Evolutionary conservation across 164 flowering plant species (phyloP).

Genomic region (Chimonanthus praecox): DNA sequence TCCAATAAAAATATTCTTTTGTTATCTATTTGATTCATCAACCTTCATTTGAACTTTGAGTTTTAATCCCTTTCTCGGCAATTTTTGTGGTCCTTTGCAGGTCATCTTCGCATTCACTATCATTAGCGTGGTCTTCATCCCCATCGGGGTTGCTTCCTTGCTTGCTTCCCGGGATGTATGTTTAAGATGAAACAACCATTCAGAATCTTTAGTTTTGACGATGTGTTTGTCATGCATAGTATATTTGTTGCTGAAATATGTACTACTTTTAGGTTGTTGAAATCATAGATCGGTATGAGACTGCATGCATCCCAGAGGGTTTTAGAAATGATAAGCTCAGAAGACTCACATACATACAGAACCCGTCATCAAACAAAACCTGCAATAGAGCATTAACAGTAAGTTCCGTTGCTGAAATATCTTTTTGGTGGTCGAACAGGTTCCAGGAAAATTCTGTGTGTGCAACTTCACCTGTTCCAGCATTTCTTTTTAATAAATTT

Average conservation of each 20-base stretch:
- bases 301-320: constrained; percentile 52
- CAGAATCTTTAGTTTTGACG: not conserved
- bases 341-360: constrained; percentile 51
- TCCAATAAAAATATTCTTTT: no score
- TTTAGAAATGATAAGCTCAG: constrained; percentile 31
- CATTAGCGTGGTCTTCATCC: constrained; percentile 67
- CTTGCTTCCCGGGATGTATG: constrained; percentile 86
- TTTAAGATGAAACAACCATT: not conserved
- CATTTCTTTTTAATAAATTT: not conserved
- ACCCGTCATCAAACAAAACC: constrained; percentile 29
- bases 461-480: no score
- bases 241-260: constrained; percentile 9
- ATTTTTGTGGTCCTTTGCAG: constrained; percentile 29
- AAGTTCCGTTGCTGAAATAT: constrained; percentile 5
- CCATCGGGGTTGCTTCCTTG: constrained; percentile 79
- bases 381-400: constrained; percentile 55
- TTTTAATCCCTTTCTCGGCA: not conserved
- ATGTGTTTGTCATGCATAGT: not conserved
- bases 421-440: no score
- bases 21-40: not conserved
- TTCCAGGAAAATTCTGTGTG: no score
- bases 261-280: constrained; percentile 60
- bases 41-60: not conserved
- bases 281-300: constrained; percentile 73
- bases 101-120: constrained; percentile 78